Conservation (phyloP, 129 eudicot species). For the Scalesia atractyloides region DNA sequence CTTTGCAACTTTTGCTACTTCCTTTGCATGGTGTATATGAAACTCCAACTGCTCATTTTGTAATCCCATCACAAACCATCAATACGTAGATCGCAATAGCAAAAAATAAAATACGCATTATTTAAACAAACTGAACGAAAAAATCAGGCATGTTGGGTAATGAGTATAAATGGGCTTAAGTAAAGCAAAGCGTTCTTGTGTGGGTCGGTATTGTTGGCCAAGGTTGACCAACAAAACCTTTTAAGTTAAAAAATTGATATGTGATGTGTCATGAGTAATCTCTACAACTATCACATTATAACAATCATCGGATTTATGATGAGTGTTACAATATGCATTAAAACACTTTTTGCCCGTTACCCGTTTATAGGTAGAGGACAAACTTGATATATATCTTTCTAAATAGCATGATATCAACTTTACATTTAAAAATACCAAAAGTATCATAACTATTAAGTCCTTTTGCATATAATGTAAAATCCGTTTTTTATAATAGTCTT, state of each 20-base stretch:
- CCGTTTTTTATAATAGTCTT: not conserved
- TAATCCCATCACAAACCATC: conserved; percentile 4
- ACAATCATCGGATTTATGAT: not conserved
- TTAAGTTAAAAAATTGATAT: not conserved
- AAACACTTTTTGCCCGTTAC: not conserved
- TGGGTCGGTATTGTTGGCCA: not conserved
- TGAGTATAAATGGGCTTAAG: no score
- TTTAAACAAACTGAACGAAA: not conserved
- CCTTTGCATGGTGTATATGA: conserved; percentile 89
- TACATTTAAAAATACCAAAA: not conserved
- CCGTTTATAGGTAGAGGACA: not conserved
- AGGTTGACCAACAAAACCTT: not conserved
- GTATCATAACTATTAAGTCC: not conserved
- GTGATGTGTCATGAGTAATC: not conserved
- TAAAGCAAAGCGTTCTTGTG: not conserved
- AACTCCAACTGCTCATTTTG: conserved; percentile 71
- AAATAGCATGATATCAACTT: not conserved
- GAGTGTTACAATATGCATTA: not conserved
- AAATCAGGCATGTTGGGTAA: not conserved
- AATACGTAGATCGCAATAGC: not conserved
- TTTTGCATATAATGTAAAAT: not conserved
- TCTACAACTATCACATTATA: not conserved
- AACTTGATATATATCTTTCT: not conserved
- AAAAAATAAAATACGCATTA: not conserved
- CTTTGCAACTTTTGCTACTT: conserved; percentile 71